phyloP scores from a whole-genome alignment of 106 monocot species.

The Vanilla planifolia region DNA sequence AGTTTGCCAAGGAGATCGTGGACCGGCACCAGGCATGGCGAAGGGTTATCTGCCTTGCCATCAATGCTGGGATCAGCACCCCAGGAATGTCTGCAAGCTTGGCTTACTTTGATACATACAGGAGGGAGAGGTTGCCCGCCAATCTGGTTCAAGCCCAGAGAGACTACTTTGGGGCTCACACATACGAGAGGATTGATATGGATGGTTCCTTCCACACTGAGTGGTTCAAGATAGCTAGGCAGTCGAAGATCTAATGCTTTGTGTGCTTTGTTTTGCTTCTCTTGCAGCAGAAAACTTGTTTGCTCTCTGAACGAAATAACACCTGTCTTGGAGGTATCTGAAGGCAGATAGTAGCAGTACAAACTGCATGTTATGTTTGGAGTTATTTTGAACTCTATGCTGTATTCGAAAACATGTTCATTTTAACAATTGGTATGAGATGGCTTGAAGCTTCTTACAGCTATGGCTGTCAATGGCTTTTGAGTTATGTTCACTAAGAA shows the following conservation, averaged over 20 bases:
- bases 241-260: slow-evolving; percentile 25
- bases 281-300: too few relatives aligned
- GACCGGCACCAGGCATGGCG: slow-evolving; percentile 46
- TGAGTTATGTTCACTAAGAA: too few relatives aligned
- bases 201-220: slow-evolving; percentile 49
- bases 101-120: slow-evolving; percentile 53
- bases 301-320: too few relatives aligned
- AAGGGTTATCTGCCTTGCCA: slow-evolving; percentile 38
- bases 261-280: too few relatives aligned
- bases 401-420: too few relatives aligned
- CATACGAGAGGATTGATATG: slow-evolving; percentile 42
- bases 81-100: slow-evolving; percentile 51
- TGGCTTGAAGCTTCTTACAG: too few relatives aligned
- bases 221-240: slow-evolving; percentile 49
- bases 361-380: too few relatives aligned
- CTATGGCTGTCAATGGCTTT: too few relatives aligned
- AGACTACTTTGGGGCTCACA: slow-evolving; percentile 53
- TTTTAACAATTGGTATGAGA: too few relatives aligned
- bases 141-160: slow-evolving; percentile 57
- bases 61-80: slow-evolving; percentile 37
- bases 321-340: too few relatives aligned
- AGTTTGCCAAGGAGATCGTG: slow-evolving; percentile 47
- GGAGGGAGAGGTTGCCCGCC: slow-evolving; percentile 44
- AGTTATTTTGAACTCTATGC: too few relatives aligned
- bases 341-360: too few relatives aligned